These are phyloP conservation scores for Ophidiomyces ophidiicola DNA, from an alignment of 2,329 filamentous ascomycete species.

Conservation along the genomic window DNA sequence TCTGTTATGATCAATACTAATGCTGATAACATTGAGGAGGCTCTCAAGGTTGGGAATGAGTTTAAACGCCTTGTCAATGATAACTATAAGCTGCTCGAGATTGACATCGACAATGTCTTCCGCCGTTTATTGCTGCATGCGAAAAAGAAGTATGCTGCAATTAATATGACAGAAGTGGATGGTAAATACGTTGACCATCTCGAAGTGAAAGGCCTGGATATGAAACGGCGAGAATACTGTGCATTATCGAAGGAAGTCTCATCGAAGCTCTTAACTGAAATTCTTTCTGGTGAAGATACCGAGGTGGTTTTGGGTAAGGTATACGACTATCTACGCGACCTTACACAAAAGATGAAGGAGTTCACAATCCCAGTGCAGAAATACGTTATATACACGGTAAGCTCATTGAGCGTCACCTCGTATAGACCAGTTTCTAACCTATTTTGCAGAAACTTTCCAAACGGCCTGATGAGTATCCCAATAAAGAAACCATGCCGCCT, in stretches of 20 bases:
- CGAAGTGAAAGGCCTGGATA: slow-evolving; percentile 95
- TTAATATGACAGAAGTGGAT: slow-evolving; percentile 81
- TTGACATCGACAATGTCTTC: slow-evolving; percentile 97
- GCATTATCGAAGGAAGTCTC: slow-evolving; percentile 91
- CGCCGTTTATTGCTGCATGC: slow-evolving; percentile 83
- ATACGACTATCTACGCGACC: slow-evolving; percentile 80
- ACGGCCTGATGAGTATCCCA: slow-evolving; percentile 82
- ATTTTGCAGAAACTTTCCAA: slow-evolving; percentile 70
- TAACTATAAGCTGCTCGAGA: slow-evolving; percentile 81
- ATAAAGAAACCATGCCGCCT: slow-evolving; percentile 88
- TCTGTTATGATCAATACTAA: slow-evolving; percentile 99
- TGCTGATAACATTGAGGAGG: slow-evolving; percentile 81
- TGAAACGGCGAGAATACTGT: slow-evolving; percentile 96
- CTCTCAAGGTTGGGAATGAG: slow-evolving; percentile 79
- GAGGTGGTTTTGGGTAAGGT: slow-evolving; percentile 80
- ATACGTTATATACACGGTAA: slow-evolving; percentile 84
- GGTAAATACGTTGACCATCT: slow-evolving; percentile 89
- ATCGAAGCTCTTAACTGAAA: slow-evolving; percentile 76
- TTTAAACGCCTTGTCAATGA: slow-evolving; percentile 95
- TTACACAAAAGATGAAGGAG: slow-evolving; percentile 76
- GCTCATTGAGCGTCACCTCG: too few species aligned
- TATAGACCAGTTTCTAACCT: slow-evolving; percentile 18
- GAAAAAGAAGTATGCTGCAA: slow-evolving; percentile 98
- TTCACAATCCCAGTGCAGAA: slow-evolving; percentile 63
- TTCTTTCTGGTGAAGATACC: slow-evolving; percentile 83